Conservation (phyloP, 2,329 filamentous ascomycete genomes). For the Talaromyces sp. region DNA sequence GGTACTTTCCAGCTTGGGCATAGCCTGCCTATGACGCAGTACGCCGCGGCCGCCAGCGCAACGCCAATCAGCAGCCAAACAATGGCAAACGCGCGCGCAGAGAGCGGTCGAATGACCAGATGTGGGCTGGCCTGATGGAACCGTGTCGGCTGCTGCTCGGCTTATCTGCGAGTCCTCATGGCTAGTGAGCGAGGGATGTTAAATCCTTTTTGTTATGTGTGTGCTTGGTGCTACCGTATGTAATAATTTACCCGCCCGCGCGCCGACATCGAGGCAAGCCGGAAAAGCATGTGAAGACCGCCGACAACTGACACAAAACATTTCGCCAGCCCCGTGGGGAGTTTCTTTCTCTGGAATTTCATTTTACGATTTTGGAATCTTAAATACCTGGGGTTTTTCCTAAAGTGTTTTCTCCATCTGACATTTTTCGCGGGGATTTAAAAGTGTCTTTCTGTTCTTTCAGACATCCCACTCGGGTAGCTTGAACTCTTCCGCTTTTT, state of each 20-base stretch:
- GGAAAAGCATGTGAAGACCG: constrained; percentile 10
- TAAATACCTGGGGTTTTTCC: background rate
- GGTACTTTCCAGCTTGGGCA: constrained; percentile 14
- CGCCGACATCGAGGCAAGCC: background rate
- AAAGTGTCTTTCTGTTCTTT: background rate
- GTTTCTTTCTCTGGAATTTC: background rate
- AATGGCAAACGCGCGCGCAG: background rate
- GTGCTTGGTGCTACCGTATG: background rate
- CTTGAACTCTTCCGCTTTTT: background rate
- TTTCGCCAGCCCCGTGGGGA: constrained; percentile 4
- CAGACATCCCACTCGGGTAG: background rate
- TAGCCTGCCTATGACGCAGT: constrained; percentile 13
- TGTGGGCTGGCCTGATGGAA: background rate
- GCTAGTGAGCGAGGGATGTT: background rate
- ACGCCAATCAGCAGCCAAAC: constrained; percentile 15
- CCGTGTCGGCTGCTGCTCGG: background rate
- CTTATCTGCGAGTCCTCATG: background rate
- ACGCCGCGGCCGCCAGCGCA: background rate
- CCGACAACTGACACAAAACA: constrained; percentile 2
- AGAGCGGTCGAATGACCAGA: background rate
- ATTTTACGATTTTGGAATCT: background rate
- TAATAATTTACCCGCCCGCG: background rate
- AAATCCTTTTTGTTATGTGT: background rate
- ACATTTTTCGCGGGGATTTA: background rate
- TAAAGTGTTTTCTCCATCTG: background rate